Percentiles rank a stretch among this genome's conserved stretches.
These are phyloP conservation scores for Venturia asperata DNA, from an alignment of 2,329 filamentous ascomycete species.

Conservation along the genomic window DNA sequence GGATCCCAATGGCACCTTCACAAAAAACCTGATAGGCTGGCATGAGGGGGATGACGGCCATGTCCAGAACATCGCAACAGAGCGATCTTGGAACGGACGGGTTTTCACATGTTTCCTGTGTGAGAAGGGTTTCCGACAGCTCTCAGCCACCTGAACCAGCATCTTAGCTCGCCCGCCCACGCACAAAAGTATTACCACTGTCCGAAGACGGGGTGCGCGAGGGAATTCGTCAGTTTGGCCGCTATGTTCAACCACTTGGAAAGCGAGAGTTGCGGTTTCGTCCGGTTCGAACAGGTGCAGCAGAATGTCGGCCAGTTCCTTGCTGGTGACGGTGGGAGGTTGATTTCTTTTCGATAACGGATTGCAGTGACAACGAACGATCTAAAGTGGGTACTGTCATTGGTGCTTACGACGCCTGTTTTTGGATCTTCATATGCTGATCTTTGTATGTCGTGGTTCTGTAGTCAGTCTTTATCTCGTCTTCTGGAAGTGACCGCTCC, in stretches of 20 bases:
- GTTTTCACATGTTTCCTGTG: conserved; percentile 51
- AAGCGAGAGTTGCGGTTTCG: conserved; percentile 37
- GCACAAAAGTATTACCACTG: conserved; percentile 42
- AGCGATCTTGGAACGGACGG: conserved; percentile 39
- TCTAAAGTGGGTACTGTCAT: neutral
- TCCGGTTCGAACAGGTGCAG: conserved; percentile 38
- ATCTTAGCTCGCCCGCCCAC: conserved; percentile 49
- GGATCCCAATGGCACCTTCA: conserved; percentile 45
- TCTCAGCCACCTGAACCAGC: conserved; percentile 40
- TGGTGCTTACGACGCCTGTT: neutral
- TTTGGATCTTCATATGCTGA: neutral
- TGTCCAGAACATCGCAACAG: conserved; percentile 33
- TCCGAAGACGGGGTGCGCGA: conserved; percentile 33
- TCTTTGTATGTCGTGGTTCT: neutral
- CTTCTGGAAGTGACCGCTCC: neutral
- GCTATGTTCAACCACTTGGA: conserved; percentile 41
- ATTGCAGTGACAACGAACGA: neutral
- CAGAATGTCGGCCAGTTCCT: conserved; percentile 1
- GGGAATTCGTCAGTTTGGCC: conserved; percentile 36
- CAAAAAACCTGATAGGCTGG: conserved; percentile 47
- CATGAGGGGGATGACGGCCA: conserved; percentile 26
- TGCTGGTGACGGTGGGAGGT: neutral
- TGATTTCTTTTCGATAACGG: neutral
- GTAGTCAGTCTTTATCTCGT: too few relatives aligned
- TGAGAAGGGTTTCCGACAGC: conserved; percentile 35